phyloP scores from a whole-genome alignment of 177 flowering plant genomes.

The Vitis hybrid region DNA sequence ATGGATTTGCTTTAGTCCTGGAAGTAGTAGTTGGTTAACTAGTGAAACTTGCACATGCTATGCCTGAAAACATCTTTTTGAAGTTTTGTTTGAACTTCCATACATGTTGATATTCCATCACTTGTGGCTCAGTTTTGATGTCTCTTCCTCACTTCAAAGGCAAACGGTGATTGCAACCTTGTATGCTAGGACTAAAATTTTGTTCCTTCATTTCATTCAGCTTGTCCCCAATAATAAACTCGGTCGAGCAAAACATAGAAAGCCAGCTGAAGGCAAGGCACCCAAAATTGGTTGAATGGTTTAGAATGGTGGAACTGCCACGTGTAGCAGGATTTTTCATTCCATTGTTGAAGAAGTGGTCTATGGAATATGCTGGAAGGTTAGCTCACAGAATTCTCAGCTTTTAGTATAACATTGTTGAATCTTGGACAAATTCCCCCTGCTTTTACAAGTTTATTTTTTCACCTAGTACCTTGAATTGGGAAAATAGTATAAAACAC shows the following conservation, averaged over 20 bases:
- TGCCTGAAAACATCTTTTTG: background rate
- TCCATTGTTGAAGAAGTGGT: constrained; percentile 50
- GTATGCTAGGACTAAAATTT: background rate
- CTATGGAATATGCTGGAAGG: constrained; percentile 56
- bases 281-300: constrained; percentile 49
- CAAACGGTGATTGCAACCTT: background rate
- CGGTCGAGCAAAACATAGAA: constrained; percentile 41
- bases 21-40: background rate
- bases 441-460: background rate
- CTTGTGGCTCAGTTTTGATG: background rate
- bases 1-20: background rate
- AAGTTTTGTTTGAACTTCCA: background rate
- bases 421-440: background rate
- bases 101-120: background rate
- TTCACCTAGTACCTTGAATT: background rate
- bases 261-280: constrained; percentile 36
- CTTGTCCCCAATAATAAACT: constrained; percentile 37
- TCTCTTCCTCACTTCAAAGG: background rate
- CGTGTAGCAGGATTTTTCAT: constrained; percentile 40
- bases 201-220: constrained; percentile 29
- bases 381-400: constrained; percentile 16
- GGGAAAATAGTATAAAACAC: constrained; percentile 17
- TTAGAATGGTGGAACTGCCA: constrained; percentile 47
- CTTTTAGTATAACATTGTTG: constrained; percentile 4
- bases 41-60: background rate